Evolutionary conservation across 2,329 filamentous ascomycete species (phyloP), one percentile per base, ranked within the genome.

Genomic region (Colletotrichum costaricense): DNA sequence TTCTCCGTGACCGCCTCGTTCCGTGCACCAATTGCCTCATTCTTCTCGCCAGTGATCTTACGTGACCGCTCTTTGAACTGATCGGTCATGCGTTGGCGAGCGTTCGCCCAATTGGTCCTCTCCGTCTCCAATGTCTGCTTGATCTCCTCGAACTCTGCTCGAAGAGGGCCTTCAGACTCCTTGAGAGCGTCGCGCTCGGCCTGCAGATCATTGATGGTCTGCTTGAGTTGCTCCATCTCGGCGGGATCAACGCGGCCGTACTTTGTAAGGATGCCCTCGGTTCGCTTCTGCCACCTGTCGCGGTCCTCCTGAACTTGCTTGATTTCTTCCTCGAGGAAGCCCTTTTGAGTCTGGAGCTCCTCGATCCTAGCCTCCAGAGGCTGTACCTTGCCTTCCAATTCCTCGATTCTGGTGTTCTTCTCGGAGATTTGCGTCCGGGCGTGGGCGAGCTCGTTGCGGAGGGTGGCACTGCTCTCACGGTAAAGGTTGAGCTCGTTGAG

Each of bases 401-500:
- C 91, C 71, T 95, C 90, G 8, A 98, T 88, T 78, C 92, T 93
- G 76, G 89, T 87, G 24, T 89, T 90, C 85, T 95, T 97, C 78
- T 95, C 93, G 0, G 90, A 86, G 28, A 98, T 87, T 76, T 94
- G 92, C 14, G 91, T 87, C 77, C 97, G 94, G 2, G 94, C 91
- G 78, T 95, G 93, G 68, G 93, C 91, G 73, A 94, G 92, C 80
- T 99, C 95, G 77, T 94, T 95, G 56, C 97, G 94, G 19, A 99
- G 88, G 1, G 96, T 97, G 69, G 94, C 94, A 77, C 94, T 98
- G 85, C 95, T 98, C 84, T 99, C 97, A 12, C 97, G 93, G 87
- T 97, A 97, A 19, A 98, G 88, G 78, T 99, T 99, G 73, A 99
- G 90, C 82, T 99, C 95, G 78, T 97, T 97, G 74, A 99, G 90